Base-by-base conservation (phyloP, 2,329 filamentous ascomycete species). In the Fusarium pseudograminearum region DNA sequence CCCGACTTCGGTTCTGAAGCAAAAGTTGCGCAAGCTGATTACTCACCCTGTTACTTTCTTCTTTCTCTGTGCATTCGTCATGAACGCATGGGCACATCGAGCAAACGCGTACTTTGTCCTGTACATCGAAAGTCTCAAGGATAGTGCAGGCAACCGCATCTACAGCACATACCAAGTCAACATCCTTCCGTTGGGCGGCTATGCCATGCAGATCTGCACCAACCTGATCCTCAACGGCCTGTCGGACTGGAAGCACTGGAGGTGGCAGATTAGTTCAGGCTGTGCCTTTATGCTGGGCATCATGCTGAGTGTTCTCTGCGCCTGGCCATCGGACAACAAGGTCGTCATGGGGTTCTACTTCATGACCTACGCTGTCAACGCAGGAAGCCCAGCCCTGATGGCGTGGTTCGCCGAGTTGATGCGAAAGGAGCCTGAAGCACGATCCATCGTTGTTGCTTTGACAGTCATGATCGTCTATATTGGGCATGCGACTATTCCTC, bases 391-490 rank as follows among this genome's bases (percentile, higher is more conserved):
- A 1, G 76, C 77, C 0, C 57, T 80, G 2, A 77, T 81, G 66
- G 79, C 79, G 0, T 81, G 79, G 79, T 75, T 81, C 52, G 77
- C 77, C 0, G 75, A 78, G 36, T 61, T 78, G 3, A 61, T 80
- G 60, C 66, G 78, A 18, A 78, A 77, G 16, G 79, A 80, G 41
- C 79, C 79, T 3, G 79, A 80, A 56, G 79, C 78, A 6, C 70
- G 79, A 12, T 75, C 78, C 2, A 77, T 80, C 24, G 70, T 80
- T 8, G 79, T 80, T 12, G 79, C 77, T 0, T 45, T 80, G 9
- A 79, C 79, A 0, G 77, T 81, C n/a, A 81, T 77, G 9, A 61
- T 81, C 5, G 79, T 81, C 1, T 81, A 81, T 31, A 65, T 79
- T 4, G 79, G 79, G 0, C 79, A 81, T 18, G 79, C 79, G 3